These are phyloP conservation scores for Pleurozium schreberi DNA, from an alignment of 225 moss, liverwort and hornwort genomes.

Conservation along the genomic window DNA sequence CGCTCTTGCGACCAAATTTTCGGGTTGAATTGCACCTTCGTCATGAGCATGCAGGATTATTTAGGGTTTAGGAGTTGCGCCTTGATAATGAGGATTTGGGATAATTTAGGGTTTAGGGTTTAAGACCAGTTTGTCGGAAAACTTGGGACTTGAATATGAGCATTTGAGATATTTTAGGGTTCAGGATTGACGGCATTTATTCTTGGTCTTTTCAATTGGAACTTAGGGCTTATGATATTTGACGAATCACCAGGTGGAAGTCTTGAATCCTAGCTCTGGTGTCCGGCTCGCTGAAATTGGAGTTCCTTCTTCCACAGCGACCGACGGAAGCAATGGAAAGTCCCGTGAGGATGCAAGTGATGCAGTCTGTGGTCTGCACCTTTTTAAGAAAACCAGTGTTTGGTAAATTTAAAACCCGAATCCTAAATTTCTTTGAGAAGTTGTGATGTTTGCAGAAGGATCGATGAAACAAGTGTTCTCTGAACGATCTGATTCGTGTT, in stretches of 20 bases:
- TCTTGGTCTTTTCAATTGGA: not conserved
- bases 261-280: slow-evolving; percentile 56
- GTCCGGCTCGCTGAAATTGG: slow-evolving; percentile 28
- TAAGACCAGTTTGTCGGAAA: not conserved
- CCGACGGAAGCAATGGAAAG: slow-evolving; percentile 11
- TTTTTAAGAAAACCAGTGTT: slow-evolving; percentile 40
- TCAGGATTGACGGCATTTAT: not conserved
- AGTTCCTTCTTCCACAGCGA: slow-evolving; percentile 31
- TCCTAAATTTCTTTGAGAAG: not conserved
- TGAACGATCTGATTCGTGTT: not conserved
- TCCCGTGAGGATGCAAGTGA: slow-evolving; percentile 42
- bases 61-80: not conserved
- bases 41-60: not conserved
- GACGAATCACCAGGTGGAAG: slow-evolving; percentile 44
- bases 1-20: not conserved
- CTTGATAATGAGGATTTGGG: no score
- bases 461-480: not conserved
- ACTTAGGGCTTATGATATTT: not conserved
- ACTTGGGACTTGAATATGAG: not conserved
- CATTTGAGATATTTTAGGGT: not conserved
- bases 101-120: not conserved
- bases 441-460: not conserved
- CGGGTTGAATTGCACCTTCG: no score
- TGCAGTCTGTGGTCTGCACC: slow-evolving; percentile 62
- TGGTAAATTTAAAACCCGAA: slow-evolving; percentile 21